Evolutionary conservation across 176 grass and related monocot species (phyloP).

Genomic region (Avena insularis): DNA sequence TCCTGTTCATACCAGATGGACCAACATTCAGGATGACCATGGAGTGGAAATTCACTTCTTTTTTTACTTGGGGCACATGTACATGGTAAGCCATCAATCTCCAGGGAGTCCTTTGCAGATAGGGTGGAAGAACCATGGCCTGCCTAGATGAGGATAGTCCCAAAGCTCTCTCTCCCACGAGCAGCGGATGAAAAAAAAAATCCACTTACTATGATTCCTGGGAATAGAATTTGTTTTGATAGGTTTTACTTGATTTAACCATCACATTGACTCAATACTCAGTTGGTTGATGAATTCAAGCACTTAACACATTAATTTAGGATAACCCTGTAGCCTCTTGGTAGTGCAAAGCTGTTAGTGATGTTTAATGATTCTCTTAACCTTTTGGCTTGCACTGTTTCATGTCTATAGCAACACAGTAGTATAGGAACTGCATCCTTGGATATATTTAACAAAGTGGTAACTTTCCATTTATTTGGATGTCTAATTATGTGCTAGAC

Average conservation of each 20-base stretch:
- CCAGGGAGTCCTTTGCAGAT: not conserved
- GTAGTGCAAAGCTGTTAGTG: not conserved
- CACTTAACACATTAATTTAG: constrained; percentile 18
- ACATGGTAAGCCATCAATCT: constrained; percentile 1
- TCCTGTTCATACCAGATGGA: not conserved
- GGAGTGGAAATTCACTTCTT: not conserved
- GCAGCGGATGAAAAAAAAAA: not conserved
- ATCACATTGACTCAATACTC: not conserved
- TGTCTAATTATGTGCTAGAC: not conserved
- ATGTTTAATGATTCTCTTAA: constrained; percentile 2
- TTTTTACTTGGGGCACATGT: not conserved
- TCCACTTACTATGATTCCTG: not conserved
- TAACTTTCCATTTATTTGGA: constrained; percentile 13
- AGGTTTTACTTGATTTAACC: constrained; percentile 11
- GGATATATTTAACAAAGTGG: not conserved
- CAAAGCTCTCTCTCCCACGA: not conserved
- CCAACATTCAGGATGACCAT: constrained; percentile 13
- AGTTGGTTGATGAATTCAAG: not conserved
- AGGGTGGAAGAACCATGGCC: not conserved
- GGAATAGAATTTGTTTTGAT: constrained; percentile 5
- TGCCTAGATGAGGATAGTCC: not conserved
- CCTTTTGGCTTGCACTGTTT: constrained; percentile 20
- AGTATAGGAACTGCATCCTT: constrained; percentile 6
- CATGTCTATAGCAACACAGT: not conserved
- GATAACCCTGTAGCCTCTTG: not conserved